These are phyloP conservation scores for Pseudozyma flocculosa DNA, from an alignment of 1,284 basidiomycete genomes.

Conservation along the genomic window DNA sequence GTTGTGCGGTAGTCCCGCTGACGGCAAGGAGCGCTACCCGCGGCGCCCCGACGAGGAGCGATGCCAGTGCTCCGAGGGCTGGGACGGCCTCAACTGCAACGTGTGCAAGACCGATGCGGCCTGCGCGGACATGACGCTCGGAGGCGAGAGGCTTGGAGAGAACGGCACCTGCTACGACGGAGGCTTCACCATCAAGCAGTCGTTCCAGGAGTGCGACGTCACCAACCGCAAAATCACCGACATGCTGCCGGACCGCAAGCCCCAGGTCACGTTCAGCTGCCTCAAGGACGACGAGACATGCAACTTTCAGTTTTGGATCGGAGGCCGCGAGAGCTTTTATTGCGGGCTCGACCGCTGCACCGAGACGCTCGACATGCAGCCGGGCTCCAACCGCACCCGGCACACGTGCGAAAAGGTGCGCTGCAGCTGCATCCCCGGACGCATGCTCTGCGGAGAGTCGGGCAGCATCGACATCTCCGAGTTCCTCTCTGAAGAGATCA, in stretches of 20 bases:
- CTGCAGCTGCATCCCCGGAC: conserved; percentile 85
- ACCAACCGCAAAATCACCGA: conserved; percentile 86
- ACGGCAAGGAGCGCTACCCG: conserved; percentile 73
- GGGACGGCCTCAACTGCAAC: conserved; percentile 86
- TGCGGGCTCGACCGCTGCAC: conserved; percentile 75
- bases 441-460: conserved; percentile 92
- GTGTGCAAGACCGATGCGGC: conserved; percentile 31
- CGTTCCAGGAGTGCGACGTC: conserved; percentile 96
- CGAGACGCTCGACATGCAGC: conserved; percentile 57
- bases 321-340: conserved; percentile 89
- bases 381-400: conserved; percentile 16
- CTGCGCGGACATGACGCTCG: conserved; percentile 34
- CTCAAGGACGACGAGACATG: conserved; percentile 30
- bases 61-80: conserved; percentile 89
- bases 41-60: conserved; percentile 59
- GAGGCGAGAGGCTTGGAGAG: conserved; percentile 52
- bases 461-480: conserved; percentile 97
- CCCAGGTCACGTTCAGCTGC: conserved; percentile 83
- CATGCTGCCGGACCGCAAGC: conserved; percentile 80
- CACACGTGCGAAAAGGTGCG: conserved; percentile 70
- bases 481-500: conserved; percentile 84
- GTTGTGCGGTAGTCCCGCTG: conserved; percentile 80
- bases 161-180: conserved; percentile 94
- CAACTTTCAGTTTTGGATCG: conserved; percentile 78
- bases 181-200: conserved; percentile 84